These are phyloP conservation scores for Triticum turgidum DNA, from an alignment of 176 grass and related monocot species.

Conservation along the genomic window DNA sequence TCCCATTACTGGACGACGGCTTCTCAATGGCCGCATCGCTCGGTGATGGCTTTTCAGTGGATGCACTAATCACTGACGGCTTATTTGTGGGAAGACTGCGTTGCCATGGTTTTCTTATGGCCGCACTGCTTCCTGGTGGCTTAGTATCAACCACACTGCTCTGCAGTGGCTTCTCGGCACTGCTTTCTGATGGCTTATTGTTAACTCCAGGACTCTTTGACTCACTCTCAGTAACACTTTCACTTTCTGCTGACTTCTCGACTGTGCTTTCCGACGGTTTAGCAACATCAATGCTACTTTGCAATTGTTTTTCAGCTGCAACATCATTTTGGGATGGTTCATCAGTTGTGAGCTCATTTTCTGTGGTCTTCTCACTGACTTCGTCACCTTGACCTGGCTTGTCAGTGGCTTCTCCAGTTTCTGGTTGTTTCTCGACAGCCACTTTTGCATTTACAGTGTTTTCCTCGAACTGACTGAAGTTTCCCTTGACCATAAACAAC, in stretches of 20 bases:
- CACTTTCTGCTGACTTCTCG: conserved; percentile 20
- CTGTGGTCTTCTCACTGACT: conserved; percentile 30
- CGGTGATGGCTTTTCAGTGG: conserved; percentile 27
- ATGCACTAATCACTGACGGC: conserved; percentile 11
- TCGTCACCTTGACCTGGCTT: conserved; percentile 36
- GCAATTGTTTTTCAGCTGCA: conserved; percentile 22
- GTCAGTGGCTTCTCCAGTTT: conserved; percentile 21
- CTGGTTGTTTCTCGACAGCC: conserved; percentile 27
- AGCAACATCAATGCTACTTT: conserved; percentile 21
- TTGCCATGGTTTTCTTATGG: conserved; percentile 44
- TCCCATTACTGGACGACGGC: conserved; percentile 37
- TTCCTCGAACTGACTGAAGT: conserved; percentile 81
- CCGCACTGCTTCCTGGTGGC: conserved; percentile 25
- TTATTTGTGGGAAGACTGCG: conserved; percentile 32
- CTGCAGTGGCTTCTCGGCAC: conserved; percentile 21
- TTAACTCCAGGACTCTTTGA: conserved; percentile 19
- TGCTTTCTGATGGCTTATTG: conserved; percentile 38
- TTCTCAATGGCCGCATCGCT: conserved; percentile 33
- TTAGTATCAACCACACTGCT: conserved; percentile 37
- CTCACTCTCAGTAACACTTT: conserved; percentile 13
- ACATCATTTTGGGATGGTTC: conserved; percentile 32
- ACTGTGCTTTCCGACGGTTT: conserved; percentile 36
- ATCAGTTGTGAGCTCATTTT: conserved; percentile 20
- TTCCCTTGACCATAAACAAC: conserved; percentile 88
- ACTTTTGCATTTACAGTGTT: conserved; percentile 43